Base-by-base conservation (phyloP, 768 basidiomycete species). In the Piloderma croceum region DNA sequence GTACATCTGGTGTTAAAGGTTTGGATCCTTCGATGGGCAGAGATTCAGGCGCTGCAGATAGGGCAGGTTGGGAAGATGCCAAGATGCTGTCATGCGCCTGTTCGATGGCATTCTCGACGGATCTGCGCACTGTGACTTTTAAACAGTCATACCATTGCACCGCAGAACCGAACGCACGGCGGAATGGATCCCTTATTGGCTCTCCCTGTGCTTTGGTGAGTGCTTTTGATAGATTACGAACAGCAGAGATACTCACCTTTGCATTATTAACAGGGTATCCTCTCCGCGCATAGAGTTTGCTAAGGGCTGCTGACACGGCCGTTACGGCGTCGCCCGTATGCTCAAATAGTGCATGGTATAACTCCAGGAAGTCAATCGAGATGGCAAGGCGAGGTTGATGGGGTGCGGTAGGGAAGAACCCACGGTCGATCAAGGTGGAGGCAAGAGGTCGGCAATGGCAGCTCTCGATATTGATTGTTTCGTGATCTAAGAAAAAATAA, bases 61-160 rank as follows among this genome's bases (percentile, higher is more conserved):
- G 27, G 15, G 27, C 27, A 9, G 27, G 10, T 29, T 29, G 27
- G 27, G 15, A 29, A 29, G 27, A 29, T 9, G 27, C 27, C n/a
- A n/a, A n/a, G 27, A 29, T 15, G 27, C 15, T 9, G 27, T 9
- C 27, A 9, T 15, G 27, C 9, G 27, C 27, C 10, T 9, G 10
- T 9, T 29, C 27, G 27, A 29, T 15, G 9, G 27, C 27, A 9
- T 9, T 15, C 27, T 29, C 24, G 6, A 50, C 29, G 1, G 17
- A 21, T 13, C 41, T 22, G 11, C 54, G 49, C 5, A 58, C 24
- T 11, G 40, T 10, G 7, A 48, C 34, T 2, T 31, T 34, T 1
- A 56, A 42, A 10, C 32, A 31, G 33, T 58, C 52, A 21, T 52
- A 51, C 57, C 57, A 58, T 25, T 54, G 54, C 9, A 48, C 31